A percentile compares a stretch with the other conserved stretches of the same genome.
These are phyloP conservation scores for Thyridium curvatum DNA, from an alignment of 2,329 filamentous ascomycete species.

Conservation along the genomic window DNA sequence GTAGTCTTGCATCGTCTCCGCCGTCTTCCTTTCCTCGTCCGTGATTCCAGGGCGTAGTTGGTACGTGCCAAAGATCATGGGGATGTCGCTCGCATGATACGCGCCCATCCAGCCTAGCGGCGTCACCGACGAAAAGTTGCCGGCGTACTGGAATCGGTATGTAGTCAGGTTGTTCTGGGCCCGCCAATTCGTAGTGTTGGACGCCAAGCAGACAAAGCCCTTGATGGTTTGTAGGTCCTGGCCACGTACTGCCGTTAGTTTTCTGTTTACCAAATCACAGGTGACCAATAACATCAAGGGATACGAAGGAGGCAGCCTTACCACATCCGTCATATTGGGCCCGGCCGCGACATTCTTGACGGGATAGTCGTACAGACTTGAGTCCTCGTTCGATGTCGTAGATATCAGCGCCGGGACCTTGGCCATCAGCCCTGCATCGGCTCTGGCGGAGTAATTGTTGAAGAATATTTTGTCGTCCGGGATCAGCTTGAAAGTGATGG, in stretches of 20 bases:
- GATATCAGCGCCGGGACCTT: slow-evolving; percentile 21
- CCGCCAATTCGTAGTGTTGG: slow-evolving; percentile 14
- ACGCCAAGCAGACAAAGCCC: slow-evolving; percentile 15
- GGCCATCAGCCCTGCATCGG: slow-evolving; percentile 15
- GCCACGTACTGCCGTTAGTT: too few relatives aligned
- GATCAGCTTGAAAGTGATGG: slow-evolving; percentile 16
- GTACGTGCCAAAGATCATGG: slow-evolving; percentile 6
- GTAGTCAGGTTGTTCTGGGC: slow-evolving; percentile 15
- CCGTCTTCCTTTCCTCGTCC: slow-evolving; percentile 11
- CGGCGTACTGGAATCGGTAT: slow-evolving; percentile 32
- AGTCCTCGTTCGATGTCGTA: slow-evolving; percentile 23
- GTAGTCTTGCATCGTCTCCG: slow-evolving; percentile 16
- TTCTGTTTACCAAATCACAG: too few relatives aligned
- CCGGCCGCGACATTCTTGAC: slow-evolving; percentile 18
- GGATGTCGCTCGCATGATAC: slow-evolving; percentile 6
- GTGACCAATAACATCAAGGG: too few relatives aligned
- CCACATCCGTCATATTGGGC: slow-evolving; percentile 14
- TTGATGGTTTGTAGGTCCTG: slow-evolving; percentile 12
- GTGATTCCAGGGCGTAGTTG: neutral
- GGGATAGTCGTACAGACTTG: slow-evolving; percentile 19
- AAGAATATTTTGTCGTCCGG: slow-evolving; percentile 23
- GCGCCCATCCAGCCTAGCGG: slow-evolving; percentile 16
- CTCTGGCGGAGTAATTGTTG: slow-evolving; percentile 19
- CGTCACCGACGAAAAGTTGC: slow-evolving; percentile 30
- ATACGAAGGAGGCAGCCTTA: too few relatives aligned